phyloP scores from a whole-genome alignment of 169 alveolate genomes.

The Plasmodium fragile region DNA sequence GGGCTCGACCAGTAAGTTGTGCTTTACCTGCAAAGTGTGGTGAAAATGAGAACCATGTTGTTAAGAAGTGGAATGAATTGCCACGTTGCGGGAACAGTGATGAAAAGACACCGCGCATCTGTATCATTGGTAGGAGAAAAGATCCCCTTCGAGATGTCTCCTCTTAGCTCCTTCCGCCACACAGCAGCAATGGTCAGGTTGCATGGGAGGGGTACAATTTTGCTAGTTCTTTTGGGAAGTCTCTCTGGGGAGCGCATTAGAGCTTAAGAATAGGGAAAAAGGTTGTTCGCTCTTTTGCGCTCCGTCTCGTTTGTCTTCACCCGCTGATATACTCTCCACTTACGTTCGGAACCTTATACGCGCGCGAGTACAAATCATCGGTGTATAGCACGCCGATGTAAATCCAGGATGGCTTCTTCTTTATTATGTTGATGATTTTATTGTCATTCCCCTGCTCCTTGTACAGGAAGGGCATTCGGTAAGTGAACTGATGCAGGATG shows the following conservation, averaged over 20 bases:
- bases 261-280: no score
- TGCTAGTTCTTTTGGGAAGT: neutral
- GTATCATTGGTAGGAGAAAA: neutral
- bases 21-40: slow-evolving; percentile 47
- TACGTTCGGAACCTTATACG: slow-evolving; percentile 71
- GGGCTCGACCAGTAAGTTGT: slow-evolving; percentile 81
- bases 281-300: neutral
- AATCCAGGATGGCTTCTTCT: slow-evolving; percentile 61
- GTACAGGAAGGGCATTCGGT: slow-evolving; percentile 65
- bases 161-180: neutral
- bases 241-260: no score
- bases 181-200: neutral
- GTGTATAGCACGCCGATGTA: slow-evolving; percentile 70
- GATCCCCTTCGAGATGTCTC: neutral
- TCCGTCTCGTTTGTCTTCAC: neutral
- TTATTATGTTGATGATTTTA: slow-evolving; percentile 64
- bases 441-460: slow-evolving; percentile 30
- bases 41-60: neutral
- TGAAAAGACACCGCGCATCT: neutral
- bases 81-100: neutral
- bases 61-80: neutral
- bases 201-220: neutral
- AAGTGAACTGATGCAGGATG: slow-evolving; percentile 47
- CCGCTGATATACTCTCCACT: neutral
- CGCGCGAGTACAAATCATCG: slow-evolving; percentile 67